Evolutionary conservation across 1,284 basidiomycete species (phyloP).

Genomic region (Neonothopanus nambi): DNA sequence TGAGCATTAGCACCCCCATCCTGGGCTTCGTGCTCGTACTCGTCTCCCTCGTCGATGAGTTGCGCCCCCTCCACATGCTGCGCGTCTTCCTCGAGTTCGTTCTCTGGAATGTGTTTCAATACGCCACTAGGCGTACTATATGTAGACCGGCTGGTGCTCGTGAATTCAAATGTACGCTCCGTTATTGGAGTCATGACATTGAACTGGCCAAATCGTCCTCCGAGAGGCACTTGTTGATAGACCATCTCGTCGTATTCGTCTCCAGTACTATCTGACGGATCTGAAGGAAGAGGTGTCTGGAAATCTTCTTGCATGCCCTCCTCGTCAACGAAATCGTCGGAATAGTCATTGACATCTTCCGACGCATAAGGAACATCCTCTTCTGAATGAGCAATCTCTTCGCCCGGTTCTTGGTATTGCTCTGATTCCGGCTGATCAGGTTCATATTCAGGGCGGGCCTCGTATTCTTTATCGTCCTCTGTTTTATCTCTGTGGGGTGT

Average conservation of each 20-base stretch:
- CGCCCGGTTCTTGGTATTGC: slow-evolving; percentile 20
- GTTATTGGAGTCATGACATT: slow-evolving; percentile 95
- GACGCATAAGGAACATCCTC: slow-evolving; percentile 8
- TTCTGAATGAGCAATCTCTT: slow-evolving; percentile 23
- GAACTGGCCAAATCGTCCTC: slow-evolving; percentile 75
- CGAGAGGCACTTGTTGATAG: slow-evolving; percentile 55
- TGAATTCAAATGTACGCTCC: slow-evolving; percentile 88
- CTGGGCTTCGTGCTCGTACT: slow-evolving; percentile 27
- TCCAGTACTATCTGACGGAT: slow-evolving; percentile 13
- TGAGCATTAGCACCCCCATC: slow-evolving; percentile 19
- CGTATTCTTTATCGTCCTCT: slow-evolving; percentile 12
- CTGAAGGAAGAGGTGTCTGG: slow-evolving; percentile 21
- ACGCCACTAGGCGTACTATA: slow-evolving; percentile 43
- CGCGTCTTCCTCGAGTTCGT: slow-evolving; percentile 27
- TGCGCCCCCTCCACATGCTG: slow-evolving; percentile 33
- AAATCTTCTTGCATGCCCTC: slow-evolving; percentile 28
- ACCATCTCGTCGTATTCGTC: slow-evolving; percentile 43
- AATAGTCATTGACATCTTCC: slow-evolving; percentile 16
- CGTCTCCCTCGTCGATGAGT: slow-evolving; percentile 26
- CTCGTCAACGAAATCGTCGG: slow-evolving; percentile 29
- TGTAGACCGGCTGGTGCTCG: slow-evolving; percentile 55
- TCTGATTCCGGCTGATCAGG: slow-evolving; percentile 16
- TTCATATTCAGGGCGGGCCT: slow-evolving; percentile 3
- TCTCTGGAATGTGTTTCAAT: slow-evolving; percentile 28
- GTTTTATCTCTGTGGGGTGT: slow-evolving; percentile 39